These are phyloP conservation scores for Pueraria montana DNA, from an alignment of 306 rosid genomes.

Conservation along the genomic window DNA sequence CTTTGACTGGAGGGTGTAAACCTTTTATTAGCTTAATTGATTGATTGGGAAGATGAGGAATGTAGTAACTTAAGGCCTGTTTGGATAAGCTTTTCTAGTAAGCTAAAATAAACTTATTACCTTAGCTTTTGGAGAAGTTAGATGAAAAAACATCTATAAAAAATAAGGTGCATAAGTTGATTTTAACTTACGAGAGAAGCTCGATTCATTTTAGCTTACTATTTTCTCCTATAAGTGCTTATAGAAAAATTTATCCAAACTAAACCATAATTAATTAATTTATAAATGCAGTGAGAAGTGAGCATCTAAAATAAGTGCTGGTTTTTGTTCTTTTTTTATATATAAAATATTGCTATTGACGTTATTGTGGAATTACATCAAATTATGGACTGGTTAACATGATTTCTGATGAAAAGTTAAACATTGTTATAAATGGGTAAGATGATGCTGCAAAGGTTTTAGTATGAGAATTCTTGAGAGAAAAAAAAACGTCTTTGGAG, in stretches of 20 bases:
- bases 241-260: too few relatives aligned
- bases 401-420: neutral
- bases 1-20: neutral
- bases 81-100: neutral
- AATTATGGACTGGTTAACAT: neutral
- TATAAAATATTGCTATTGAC: neutral
- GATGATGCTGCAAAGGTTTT: neutral
- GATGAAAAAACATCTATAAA: too few relatives aligned
- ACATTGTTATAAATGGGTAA: neutral
- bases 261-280: neutral
- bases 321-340: neutral
- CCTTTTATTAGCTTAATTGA: constrained; percentile 6
- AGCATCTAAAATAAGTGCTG: neutral
- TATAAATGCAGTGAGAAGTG: neutral
- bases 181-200: too few relatives aligned
- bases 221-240: too few relatives aligned
- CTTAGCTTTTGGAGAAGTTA: neutral
- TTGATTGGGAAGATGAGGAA: constrained; percentile 13
- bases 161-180: neutral
- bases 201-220: too few relatives aligned
- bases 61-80: neutral
- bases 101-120: neutral
- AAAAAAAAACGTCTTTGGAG: neutral
- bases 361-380: neutral
- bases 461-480: neutral